Evolutionary conservation across 1,284 basidiomycete genomes (phyloP), one percentile per base, ranked within the genome.

Genomic region (Phenoliferia sp.): DNA sequence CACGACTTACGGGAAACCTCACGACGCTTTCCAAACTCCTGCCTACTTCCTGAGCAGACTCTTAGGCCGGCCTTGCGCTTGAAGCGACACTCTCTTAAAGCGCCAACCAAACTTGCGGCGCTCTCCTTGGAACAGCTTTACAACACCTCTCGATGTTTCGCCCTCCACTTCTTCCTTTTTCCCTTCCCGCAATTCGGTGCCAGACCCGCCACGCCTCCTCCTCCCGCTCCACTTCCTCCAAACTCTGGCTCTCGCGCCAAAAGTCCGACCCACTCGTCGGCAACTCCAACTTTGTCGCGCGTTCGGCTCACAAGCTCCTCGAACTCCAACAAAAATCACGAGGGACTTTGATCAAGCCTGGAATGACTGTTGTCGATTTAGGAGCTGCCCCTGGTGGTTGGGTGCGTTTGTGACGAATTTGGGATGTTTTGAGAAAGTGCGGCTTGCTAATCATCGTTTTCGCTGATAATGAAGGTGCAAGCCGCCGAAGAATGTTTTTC

Each of bases 261-360:
- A 50, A 29, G 10, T 57, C 61, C 22, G 71, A 73, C 48, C 71
- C 69, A 0, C 71, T 68, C 62, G 71, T 73, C 17, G 61, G 66
- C 28, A 54, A 62, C 35, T 54, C 63, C 12, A 17, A 61, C 9
- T 73, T 64, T 62, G 71, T 73, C 39, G 59, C 70, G 1, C 63
- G 72, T 7, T 69, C 70, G 15, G 70, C 70, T 19, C 72, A 69
- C 66, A 73, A 73, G 58, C 64, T 73, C 16, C 44, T 72, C 63
- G 72, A 73, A 56, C 59, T 73, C 2, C 56, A 73, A n/a, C 22
- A 61, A 3, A 58, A 58, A 9, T 36, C 33, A 16, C 12, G 39
- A 3, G 33, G 36, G 17, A 48, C 48, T 0, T 31, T 73, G 4
- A 15, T 73, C 6, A 31, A 62, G 6, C 59, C 61, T 7, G 68